phyloP scores from a whole-genome alignment of 2,329 filamentous ascomycete genomes.

The Penicillium brevicompactum region DNA sequence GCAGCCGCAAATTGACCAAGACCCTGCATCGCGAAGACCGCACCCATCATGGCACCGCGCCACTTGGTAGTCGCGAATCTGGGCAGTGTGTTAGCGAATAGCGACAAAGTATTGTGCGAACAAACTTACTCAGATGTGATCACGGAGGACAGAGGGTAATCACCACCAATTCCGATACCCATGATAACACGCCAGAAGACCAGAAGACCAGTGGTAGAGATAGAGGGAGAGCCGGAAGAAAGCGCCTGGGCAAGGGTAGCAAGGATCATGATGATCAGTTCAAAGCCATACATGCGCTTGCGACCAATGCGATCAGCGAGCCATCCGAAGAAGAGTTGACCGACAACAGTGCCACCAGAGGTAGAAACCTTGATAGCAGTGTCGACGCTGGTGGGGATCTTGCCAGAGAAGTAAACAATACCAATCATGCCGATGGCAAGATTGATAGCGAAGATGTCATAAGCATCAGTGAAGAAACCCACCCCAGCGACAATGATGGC shows the following conservation, averaged over 20 bases:
- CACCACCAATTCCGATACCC: slow-evolving; percentile 78
- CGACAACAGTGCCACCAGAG: slow-evolving; percentile 79
- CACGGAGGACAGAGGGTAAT: slow-evolving; percentile 79
- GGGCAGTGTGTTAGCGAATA: slow-evolving; percentile 5
- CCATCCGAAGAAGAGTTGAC: slow-evolving; percentile 77
- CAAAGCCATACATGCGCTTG: slow-evolving; percentile 82
- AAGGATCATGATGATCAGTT: slow-evolving; percentile 79
- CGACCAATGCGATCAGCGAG: slow-evolving; percentile 77
- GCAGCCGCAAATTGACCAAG: slow-evolving; percentile 77
- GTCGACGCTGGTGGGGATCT: slow-evolving; percentile 68
- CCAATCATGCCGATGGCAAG: slow-evolving; percentile 75
- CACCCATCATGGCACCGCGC: slow-evolving; percentile 83
- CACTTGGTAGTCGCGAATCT: slow-evolving; percentile 82
- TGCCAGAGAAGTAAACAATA: slow-evolving; percentile 71
- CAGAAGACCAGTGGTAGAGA: slow-evolving; percentile 58
- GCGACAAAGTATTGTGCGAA: too few species aligned
- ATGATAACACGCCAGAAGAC: slow-evolving; percentile 83
- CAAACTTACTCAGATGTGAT: slow-evolving; percentile 72
- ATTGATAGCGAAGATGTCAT: slow-evolving; percentile 78
- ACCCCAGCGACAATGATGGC: slow-evolving; percentile 78
- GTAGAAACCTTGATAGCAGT: slow-evolving; percentile 85
- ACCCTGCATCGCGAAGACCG: slow-evolving; percentile 86
- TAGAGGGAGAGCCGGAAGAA: slow-evolving; percentile 62
- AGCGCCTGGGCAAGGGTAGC: slow-evolving; percentile 73
- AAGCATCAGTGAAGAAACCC: slow-evolving; percentile 87